These are phyloP conservation scores for Volvariella volvacea DNA, from an alignment of 1,284 basidiomycete genomes.

Conservation along the genomic window DNA sequence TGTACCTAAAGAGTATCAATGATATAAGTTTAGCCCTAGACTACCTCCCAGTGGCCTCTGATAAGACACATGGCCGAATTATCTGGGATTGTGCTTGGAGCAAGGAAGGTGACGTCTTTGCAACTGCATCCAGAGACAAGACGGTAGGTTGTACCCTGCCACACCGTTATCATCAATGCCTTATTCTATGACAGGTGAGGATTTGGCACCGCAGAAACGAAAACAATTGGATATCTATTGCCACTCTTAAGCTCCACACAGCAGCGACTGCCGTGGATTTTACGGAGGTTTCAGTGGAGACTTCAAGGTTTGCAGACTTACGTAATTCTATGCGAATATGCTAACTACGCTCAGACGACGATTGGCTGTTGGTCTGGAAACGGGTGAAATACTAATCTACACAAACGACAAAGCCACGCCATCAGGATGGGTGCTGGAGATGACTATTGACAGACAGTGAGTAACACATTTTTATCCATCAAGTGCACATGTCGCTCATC, in stretches of 20 bases:
- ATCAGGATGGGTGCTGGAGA: slow-evolving; percentile 42
- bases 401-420: slow-evolving; percentile 23
- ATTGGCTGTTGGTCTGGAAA: slow-evolving; percentile 69
- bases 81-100: slow-evolving; percentile 95
- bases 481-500: slow-evolving; percentile 3
- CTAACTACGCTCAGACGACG: slow-evolving; percentile 34
- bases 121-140: slow-evolving; percentile 93
- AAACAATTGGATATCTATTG: slow-evolving; percentile 42
- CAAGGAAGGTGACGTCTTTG: slow-evolving; percentile 69
- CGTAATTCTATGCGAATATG: no score
- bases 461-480: slow-evolving; percentile 9
- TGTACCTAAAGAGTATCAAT: not conserved
- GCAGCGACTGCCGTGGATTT: slow-evolving; percentile 73
- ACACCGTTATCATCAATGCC: not conserved
- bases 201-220: slow-evolving; percentile 47
- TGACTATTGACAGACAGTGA: slow-evolving; percentile 43
- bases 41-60: slow-evolving; percentile 56
- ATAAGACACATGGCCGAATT: slow-evolving; percentile 88
- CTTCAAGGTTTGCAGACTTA: not conserved
- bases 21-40: slow-evolving; percentile 25
- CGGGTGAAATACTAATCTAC: slow-evolving; percentile 58
- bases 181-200: slow-evolving; percentile 47
- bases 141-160: slow-evolving; percentile 45
- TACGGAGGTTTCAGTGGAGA: slow-evolving; percentile 13
- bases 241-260: slow-evolving; percentile 53